Percentiles rank a stretch among this genome's conserved stretches.
Conservation (phyloP, 2,329 filamentous ascomycete genomes). For the Lithohypha guttulata region DNA sequence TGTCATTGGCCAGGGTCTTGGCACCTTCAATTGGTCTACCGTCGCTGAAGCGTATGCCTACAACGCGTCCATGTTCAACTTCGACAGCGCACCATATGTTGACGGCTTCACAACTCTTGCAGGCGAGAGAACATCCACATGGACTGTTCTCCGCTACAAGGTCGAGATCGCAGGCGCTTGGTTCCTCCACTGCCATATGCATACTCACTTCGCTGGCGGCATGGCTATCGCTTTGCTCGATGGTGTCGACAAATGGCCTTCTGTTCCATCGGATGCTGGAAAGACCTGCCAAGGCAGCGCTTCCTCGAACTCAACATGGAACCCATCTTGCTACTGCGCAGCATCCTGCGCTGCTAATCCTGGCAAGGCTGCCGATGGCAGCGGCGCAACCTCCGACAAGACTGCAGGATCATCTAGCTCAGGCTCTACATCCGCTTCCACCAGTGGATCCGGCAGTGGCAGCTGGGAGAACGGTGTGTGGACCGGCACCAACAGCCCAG, state of each 20-base stretch:
- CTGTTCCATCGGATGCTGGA: slow-evolving; percentile 16
- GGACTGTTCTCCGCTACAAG: slow-evolving; percentile 46
- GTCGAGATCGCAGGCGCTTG: slow-evolving; percentile 44
- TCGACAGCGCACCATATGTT: slow-evolving; percentile 43
- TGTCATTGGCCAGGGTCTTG: slow-evolving; percentile 42
- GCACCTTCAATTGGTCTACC: slow-evolving; percentile 41
- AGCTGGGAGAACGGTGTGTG: slow-evolving; percentile 1
- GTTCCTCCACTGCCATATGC: slow-evolving; percentile 48
- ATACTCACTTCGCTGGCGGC: slow-evolving; percentile 43
- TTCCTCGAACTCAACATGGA: slow-evolving; percentile 8
- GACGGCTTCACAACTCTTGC: slow-evolving; percentile 38
- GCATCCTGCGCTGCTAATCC: slow-evolving; percentile 5
- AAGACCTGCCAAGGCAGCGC: slow-evolving; percentile 15
- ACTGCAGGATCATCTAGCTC: slow-evolving; percentile 18
- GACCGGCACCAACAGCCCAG: slow-evolving; percentile 2
- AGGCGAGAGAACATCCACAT: slow-evolving; percentile 26
- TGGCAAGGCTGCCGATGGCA: slow-evolving; percentile 1
- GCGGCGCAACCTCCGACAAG: slow-evolving; percentile 11
- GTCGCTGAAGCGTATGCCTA: slow-evolving; percentile 37
- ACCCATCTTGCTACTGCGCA: slow-evolving; percentile 9
- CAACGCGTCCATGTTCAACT: slow-evolving; percentile 45
- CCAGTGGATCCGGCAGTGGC: slow-evolving; percentile 1
- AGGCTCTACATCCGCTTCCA: slow-evolving; percentile 5
- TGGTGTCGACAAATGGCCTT: slow-evolving; percentile 27
- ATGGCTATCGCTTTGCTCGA: slow-evolving; percentile 46